These are phyloP conservation scores for Cystofilobasidium macerans DNA, from an alignment of 768 basidiomycete species.

Conservation along the genomic window DNA sequence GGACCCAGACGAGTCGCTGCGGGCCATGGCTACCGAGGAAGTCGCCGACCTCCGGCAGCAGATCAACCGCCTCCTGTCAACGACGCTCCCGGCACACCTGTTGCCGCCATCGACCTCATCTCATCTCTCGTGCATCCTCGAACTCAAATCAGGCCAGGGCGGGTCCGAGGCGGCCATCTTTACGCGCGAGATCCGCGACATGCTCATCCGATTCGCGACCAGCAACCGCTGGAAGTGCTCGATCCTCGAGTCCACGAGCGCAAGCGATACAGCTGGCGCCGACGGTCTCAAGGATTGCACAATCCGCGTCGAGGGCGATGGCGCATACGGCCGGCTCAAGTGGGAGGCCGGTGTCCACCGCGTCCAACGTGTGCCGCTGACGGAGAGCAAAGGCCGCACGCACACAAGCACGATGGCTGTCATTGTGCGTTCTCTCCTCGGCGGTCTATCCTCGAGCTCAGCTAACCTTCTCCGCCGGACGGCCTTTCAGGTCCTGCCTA, in stretches of 20 bases:
- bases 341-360: slow-evolving; percentile 96
- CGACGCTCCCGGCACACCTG: slow-evolving; percentile 55
- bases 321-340: slow-evolving; percentile 63
- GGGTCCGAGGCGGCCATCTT: slow-evolving; percentile 82
- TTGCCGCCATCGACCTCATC: slow-evolving; percentile 59
- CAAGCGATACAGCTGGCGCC: slow-evolving; percentile 24
- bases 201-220: slow-evolving; percentile 63
- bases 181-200: slow-evolving; percentile 59
- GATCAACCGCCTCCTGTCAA: slow-evolving; percentile 32
- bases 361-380: slow-evolving; percentile 85
- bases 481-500: slow-evolving; percentile 61
- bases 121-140: slow-evolving; percentile 65
- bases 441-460: neutral
- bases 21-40: slow-evolving; percentile 60
- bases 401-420: slow-evolving; percentile 87
- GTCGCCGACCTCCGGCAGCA: slow-evolving; percentile 43
- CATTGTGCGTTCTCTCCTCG: slow-evolving; percentile 48
- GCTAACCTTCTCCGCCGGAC: neutral
- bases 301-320: slow-evolving; percentile 63
- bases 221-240: slow-evolving; percentile 51
- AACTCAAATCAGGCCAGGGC: slow-evolving; percentile 85
- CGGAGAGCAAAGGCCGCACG: slow-evolving; percentile 72
- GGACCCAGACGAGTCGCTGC: slow-evolving; percentile 68
- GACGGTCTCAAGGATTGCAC: slow-evolving; percentile 40
- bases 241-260: slow-evolving; percentile 28